Evolutionary conservation across 768 basidiomycete species (phyloP), one percentile per base, ranked within the genome.

Genomic region (Artomyces pyxidatus): DNA sequence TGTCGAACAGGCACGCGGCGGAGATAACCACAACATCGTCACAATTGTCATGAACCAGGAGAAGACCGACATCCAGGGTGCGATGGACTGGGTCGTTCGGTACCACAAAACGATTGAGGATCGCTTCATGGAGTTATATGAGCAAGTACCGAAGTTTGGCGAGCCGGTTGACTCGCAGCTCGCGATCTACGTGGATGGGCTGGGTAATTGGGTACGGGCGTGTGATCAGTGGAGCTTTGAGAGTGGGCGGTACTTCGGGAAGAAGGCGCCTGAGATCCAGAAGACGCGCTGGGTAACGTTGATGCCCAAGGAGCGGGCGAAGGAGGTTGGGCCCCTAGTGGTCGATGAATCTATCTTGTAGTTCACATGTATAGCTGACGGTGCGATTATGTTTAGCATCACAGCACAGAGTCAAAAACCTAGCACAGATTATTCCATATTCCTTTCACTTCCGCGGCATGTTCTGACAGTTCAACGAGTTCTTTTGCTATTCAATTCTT

Each of bases 201-300:
- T 74, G 1, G 73, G 62, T 12, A 67, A 70, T 28, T 74, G 70
- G 68, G 65, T 71, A 1, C 59, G 70, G 2, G 68, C 60, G 3
- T 62, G 61, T 29, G 63, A 69, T 28, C 51, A 44, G 2, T 75
- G 73, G 74, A 63, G 59, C 39, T 73, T 69, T 39, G 71, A 74
- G 39, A 35, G 10, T 21, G 26, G 42, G 47, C 26, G 47, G 28
- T 50, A 50, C 28, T 50, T 42, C 28, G 47, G 47, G 25, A 42
- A 22, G 27, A 30, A 21, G 4, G 47, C 12, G 12, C 26, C 14
- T 19, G 38, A 40, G 14, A 42, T 48, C 8, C 26, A n/a, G 16
- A 28, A 26, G 28, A 26, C 23, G 22, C 22, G 37, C 22, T 39
- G 37, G 47, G 26, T 39, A 26, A 40, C 25, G 3, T 4, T 41